Percentiles rank a stretch among this genome's conserved stretches.
Conservation (phyloP, 352 stramenopile genomes). For the Phytopythium montanum region DNA sequence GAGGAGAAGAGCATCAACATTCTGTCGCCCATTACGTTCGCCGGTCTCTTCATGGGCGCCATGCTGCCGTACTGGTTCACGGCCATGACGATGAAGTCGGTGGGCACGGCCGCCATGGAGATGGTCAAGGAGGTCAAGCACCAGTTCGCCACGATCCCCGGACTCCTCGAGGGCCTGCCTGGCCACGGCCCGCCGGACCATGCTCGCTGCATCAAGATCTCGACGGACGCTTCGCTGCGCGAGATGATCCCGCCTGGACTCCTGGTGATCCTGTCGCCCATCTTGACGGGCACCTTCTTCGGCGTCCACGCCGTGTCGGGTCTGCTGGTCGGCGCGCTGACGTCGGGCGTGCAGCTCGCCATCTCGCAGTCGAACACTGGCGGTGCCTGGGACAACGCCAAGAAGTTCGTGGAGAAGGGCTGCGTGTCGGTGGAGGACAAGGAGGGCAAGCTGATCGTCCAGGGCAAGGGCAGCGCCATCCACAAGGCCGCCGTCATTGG, state of each 20-base stretch:
- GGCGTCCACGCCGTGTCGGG: conserved; percentile 97
- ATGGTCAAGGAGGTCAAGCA: conserved; percentile 99
- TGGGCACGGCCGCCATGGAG: conserved; percentile 97
- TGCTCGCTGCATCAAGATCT: conserved; percentile 98
- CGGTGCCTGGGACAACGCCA: conserved; percentile 99
- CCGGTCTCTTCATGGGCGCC: conserved; percentile 98
- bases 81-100: conserved; percentile 99
- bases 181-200: conserved; percentile 85
- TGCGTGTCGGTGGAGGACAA: conserved; percentile 89
- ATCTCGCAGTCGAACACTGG: conserved; percentile 99
- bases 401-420: conserved; percentile 99
- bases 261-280: conserved; percentile 98
- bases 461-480: conserved; percentile 95
- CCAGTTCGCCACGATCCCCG: conserved; percentile 99
- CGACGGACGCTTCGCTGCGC: conserved; percentile 96
- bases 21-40: conserved; percentile 97
- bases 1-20: conserved; percentile 96
- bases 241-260: conserved; percentile 99
- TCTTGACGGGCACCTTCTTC: conserved; percentile 98
- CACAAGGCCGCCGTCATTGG: conserved; percentile 98
- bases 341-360: conserved; percentile 97
- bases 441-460: conserved; percentile 88
- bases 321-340: conserved; percentile 95
- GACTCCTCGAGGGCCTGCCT: conserved; percentile 93
- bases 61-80: conserved; percentile 99